These are phyloP conservation scores for Ilex asprella DNA, from an alignment of 257 asterid genomes.

Conservation along the genomic window DNA sequence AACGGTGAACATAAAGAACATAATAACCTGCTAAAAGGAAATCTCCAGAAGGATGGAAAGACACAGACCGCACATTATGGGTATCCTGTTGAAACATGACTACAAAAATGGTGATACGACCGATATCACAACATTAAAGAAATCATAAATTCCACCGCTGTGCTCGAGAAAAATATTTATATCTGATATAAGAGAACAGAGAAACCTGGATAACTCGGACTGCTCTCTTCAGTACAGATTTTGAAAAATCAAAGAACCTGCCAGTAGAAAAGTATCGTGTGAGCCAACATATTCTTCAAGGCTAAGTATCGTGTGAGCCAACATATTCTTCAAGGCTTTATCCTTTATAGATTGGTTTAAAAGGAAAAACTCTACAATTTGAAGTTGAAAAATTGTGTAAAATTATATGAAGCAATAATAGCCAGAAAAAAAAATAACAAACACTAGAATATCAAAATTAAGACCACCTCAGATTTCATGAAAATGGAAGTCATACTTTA, in stretches of 20 bases:
- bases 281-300: neutral
- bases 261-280: constrained; percentile 12
- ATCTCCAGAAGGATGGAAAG: constrained; percentile 70
- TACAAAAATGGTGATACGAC: neutral
- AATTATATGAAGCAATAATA: too few relatives aligned
- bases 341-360: too few relatives aligned
- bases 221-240: constrained; percentile 68
- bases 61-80: constrained; percentile 65
- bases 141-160: constrained; percentile 8
- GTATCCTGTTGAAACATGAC: constrained; percentile 46
- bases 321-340: neutral
- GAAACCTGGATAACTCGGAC: constrained; percentile 73
- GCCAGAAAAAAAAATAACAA: neutral
- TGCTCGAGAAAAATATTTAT: constrained; percentile 15
- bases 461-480: constrained; percentile 14
- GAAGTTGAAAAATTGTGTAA: too few relatives aligned
- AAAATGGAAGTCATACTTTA: constrained; percentile 46
- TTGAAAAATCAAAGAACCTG: constrained; percentile 90
- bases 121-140: constrained; percentile 7
- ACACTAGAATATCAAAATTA: too few relatives aligned
- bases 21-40: constrained; percentile 74
- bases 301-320: constrained; percentile 7
- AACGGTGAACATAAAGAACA: constrained; percentile 11
- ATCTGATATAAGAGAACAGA: constrained; percentile 5
- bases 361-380: neutral